A percentile compares a stretch with the other conserved stretches of the same genome.
phyloP scores from a whole-genome alignment of 1,139 yeast species.

The Barnettozyma hawaiiensis region DNA sequence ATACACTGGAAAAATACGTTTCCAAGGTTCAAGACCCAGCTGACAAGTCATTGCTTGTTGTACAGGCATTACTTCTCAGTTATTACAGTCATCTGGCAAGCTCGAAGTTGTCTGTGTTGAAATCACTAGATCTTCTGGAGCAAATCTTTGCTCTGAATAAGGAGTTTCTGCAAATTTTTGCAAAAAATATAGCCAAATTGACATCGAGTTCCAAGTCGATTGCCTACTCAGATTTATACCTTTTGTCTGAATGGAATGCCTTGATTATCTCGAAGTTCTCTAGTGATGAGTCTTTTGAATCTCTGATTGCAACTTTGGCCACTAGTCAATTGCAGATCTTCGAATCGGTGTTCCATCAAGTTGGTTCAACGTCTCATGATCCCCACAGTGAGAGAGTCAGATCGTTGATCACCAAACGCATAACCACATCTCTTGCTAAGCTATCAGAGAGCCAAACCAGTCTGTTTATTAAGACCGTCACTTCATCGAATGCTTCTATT shows the following conservation, averaged over 20 bases:
- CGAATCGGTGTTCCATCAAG: constrained; percentile 16
- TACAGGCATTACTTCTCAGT: constrained; percentile 33
- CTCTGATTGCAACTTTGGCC: constrained; percentile 24
- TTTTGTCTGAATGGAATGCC: constrained; percentile 54
- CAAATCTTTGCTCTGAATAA: constrained; percentile 32
- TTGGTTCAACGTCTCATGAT: constrained; percentile 24
- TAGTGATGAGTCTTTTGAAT: constrained; percentile 16
- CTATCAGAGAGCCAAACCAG: constrained; percentile 16
- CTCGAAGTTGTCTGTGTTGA: constrained; percentile 41
- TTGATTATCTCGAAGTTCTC: constrained; percentile 12
- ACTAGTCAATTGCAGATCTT: constrained; percentile 22
- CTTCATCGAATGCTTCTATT: constrained; percentile 21
- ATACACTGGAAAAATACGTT: constrained; percentile 25
- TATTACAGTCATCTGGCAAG: constrained; percentile 51
- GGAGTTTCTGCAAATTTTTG: constrained; percentile 32
- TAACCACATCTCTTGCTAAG: constrained; percentile 4
- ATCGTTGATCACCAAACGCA: constrained; percentile 21
- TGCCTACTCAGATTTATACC: constrained; percentile 51
- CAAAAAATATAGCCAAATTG: constrained; percentile 36
- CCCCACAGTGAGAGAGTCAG: constrained; percentile 47
- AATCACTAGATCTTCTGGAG: constrained; percentile 36
- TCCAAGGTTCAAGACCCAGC: constrained; percentile 16
- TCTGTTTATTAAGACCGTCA: constrained; percentile 11
- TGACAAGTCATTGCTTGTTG: constrained; percentile 24
- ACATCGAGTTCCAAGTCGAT: constrained; percentile 32